Evolutionary conservation across 1,284 basidiomycete species (phyloP).

Genomic region (Peniophora sp.): DNA sequence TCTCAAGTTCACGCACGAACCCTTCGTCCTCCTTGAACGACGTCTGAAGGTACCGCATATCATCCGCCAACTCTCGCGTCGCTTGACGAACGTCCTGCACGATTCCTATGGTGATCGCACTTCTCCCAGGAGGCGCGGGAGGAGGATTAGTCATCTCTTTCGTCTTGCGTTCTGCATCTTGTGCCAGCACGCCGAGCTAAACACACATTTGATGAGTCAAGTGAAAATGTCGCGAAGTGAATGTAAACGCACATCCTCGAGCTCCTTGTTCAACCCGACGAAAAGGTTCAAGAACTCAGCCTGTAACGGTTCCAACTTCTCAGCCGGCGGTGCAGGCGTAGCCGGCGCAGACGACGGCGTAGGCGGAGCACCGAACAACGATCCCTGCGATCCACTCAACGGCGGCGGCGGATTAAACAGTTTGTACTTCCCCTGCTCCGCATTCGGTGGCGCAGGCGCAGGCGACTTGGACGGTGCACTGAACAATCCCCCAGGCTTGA

Average conservation of each 20-base stretch:
- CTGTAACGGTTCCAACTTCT: slow-evolving; percentile 45
- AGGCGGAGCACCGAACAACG: slow-evolving; percentile 10
- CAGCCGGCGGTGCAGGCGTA: neutral
- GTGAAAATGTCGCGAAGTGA: neutral
- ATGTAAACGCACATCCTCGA: slow-evolving; percentile 39
- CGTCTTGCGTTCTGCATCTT: slow-evolving; percentile 16
- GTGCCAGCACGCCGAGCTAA: slow-evolving; percentile 37
- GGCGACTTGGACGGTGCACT: neutral
- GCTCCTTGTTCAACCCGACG: slow-evolving; percentile 34
- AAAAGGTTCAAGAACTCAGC: slow-evolving; percentile 45
- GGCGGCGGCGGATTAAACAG: slow-evolving; percentile 32
- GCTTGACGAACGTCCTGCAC: slow-evolving; percentile 37
- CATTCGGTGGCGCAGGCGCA: neutral
- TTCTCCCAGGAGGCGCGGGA: neutral
- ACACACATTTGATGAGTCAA: slow-evolving; percentile 3
- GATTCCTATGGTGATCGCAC: neutral
- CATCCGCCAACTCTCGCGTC: slow-evolving; percentile 38
- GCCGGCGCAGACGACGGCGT: slow-evolving; percentile 18
- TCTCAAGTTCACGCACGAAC: slow-evolving; percentile 47
- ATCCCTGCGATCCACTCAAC: slow-evolving; percentile 12
- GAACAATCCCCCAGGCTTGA: neutral
- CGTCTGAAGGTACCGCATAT: slow-evolving; percentile 42
- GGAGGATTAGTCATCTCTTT: neutral
- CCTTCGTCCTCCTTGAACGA: slow-evolving; percentile 32
- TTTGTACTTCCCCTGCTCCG: no score